Base-by-base conservation (phyloP, 306 rosid species). In the Quercus ilex region DNA sequence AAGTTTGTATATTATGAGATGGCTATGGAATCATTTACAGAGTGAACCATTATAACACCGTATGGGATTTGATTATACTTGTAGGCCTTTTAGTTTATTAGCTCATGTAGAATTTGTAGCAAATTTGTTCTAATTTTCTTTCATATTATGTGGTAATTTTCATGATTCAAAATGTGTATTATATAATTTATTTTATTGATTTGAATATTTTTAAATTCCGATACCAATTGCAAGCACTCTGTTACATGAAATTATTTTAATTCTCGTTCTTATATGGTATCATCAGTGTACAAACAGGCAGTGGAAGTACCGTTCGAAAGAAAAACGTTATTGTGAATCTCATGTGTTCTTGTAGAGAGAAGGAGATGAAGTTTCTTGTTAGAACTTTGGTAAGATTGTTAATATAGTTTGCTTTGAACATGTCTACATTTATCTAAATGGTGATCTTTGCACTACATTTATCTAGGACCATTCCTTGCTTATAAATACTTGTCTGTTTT, bases 331-430 rank as follows among this genome's bases (percentile, higher is more conserved):
- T 92, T 74, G 82, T 90, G 78, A 90, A 82, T 88, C 98, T 94
- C 83, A 84, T 94, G 92, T 84, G 92, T 53, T 89, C 96, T 55
- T 94, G 97, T 73, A 91, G 96, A 57, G 98, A 92, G 87, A 94
- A 89, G 87, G 98, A 94, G 88, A 89, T 89, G 74, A 94, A 94
- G 88, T 92, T 89, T 87, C 96, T 94, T 77, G 97, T 94, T 77
- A 91, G 98, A 55, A 92, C 98, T 76, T 88, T 94, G 98, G 98
- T 94, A 94, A 91, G 15, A 26, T 64, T 78, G 60, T 19, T 75
- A 35, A 28, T 49, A 41, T 60, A 57, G 46, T 38, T 78, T 28
- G 26, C 20, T 56, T 21, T 69, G 63, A 6, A 20, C 60, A 28
- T 60, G 43, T 7, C 23, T 80, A 33, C 25, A 33, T 19, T 31